These are phyloP conservation scores for Bondarzewia mesenterica DNA, from an alignment of 1,284 basidiomycete genomes.

Conservation along the genomic window DNA sequence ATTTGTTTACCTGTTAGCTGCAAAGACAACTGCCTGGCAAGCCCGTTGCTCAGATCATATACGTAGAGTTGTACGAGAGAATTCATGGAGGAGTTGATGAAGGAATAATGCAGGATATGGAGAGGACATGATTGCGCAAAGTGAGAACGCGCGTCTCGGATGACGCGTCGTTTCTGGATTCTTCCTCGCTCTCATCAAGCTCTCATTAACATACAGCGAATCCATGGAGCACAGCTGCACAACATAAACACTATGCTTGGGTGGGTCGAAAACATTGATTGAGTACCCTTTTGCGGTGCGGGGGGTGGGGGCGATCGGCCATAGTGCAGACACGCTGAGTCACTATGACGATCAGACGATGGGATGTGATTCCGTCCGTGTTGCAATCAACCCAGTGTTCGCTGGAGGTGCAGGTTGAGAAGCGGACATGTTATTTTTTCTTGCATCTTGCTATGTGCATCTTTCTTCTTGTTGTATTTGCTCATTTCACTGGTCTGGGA, in stretches of 20 bases:
- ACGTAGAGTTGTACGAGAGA: conserved; percentile 53
- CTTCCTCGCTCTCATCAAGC: neutral
- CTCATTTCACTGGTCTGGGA: neutral
- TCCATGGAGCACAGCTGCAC: too few relatives aligned
- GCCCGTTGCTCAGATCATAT: conserved; percentile 84
- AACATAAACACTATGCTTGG: too few relatives aligned
- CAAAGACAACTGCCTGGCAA: conserved; percentile 69
- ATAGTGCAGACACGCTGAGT: neutral
- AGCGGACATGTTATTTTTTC: neutral
- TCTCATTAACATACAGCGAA: too few relatives aligned
- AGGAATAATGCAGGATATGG: neutral
- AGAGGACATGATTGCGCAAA: neutral
- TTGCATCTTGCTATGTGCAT: neutral
- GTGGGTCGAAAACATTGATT: too few relatives aligned
- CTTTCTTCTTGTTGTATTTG: neutral
- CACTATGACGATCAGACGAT: too few relatives aligned
- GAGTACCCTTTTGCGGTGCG: too few relatives aligned
- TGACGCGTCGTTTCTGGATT: neutral
- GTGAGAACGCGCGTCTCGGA: neutral
- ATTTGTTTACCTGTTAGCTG: conserved; percentile 82
- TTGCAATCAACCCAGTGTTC: too few relatives aligned
- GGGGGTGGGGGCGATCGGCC: neutral
- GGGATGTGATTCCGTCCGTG: too few relatives aligned
- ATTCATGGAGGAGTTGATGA: conserved; percentile 4
- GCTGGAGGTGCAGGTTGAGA: too few relatives aligned